Evolutionary conservation across 345 rosid genomes (phyloP), one percentile per base, ranked within the genome.

Genomic region (Moricandia arvensis): DNA sequence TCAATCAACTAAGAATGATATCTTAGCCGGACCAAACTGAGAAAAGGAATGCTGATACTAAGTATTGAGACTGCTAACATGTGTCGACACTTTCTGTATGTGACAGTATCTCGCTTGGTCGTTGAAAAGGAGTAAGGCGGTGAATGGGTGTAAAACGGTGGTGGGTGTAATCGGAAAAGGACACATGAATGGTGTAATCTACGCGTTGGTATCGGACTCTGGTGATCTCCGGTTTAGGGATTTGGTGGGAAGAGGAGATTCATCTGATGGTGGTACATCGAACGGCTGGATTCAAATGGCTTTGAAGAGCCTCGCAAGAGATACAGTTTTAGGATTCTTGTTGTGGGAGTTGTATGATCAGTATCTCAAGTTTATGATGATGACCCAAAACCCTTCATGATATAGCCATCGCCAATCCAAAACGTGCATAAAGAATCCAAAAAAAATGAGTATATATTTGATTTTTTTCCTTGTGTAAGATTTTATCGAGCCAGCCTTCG

Each of bases 51-150:
- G 53, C 53, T 3, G 7, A 43, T 12, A 9, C 9, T 49, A 15
- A 26, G 33, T 43, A 43, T 29, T 59, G 63, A 58, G 37, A 7
- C 37, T 7, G 38, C 38, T 60, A 31, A 31, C 31, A 16, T 15
- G 70, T 33, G 16, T 31, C 17, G 63, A 30, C 12, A 30, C 6
- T 30, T 30, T 27, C 7, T n/a, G 64, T 59, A 9, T 15, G 4
- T 60, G 80, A 8, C 81, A 94, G 98, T 94, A 89, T 81, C 82
- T 90, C 12, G 93, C 96, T 1, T 91, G 98, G 98, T 90, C 96
- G 13, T 80, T 90, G 70, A 90, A 91, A 82, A 83, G 98, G 72
- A 90, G 97, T 86, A 91, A 91, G 79, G 95, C 96, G 0, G 96
- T 91, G 83, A 88, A 89, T 66, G 86, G 83, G 29, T 80, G 90